Base-by-base conservation (phyloP, 176 grass and related monocot species). In the Rhynchospora pubera region DNA sequence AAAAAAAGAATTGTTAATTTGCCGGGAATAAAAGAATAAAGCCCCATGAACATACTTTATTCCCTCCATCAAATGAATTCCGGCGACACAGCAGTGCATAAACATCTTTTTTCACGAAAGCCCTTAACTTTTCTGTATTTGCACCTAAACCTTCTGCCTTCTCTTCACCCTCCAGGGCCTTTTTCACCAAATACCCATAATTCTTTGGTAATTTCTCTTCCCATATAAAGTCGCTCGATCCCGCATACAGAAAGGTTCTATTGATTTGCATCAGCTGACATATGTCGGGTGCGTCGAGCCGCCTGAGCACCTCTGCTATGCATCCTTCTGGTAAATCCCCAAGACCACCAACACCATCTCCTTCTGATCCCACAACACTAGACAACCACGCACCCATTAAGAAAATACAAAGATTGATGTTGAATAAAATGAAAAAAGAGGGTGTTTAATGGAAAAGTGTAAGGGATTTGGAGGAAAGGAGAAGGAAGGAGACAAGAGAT, bases 391-490 rank as follows among this genome's bases (percentile, higher is more conserved):
- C 82, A 47, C 96, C 96, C 96, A 99, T 99, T 58, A 62, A 65
- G 77, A 55, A 48, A 19, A 78, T 32, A 24, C 24, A 24, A 85
- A 48, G 30, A 52, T 21, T 0, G 13, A 30, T 30, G 48, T 6
- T 6, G 8, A 5, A 53, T 55, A 0, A 30, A 75, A 18, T 61
- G 59, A 32, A n/a, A 42, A 57, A 34, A 85, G 77, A 80, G 69
- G 65, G 28, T 48, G 1, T 85, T 79, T 71, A 90, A 2, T 81
- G 85, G 61, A 88, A 91, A 56, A 97, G 85, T 63, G 90, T 93
- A 65, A 98, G 90, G 57, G 89, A 92, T 84, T 98, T 94, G 85
- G 92, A 98, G 62, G 90, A 87, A 75, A 98, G 96, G 52, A 99
- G 92, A 58, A 95, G 84, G 48, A 85, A 68, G 30, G 84, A 66